Conservation (phyloP, 257 asterid species). For the Knoxia roxburghii region DNA sequence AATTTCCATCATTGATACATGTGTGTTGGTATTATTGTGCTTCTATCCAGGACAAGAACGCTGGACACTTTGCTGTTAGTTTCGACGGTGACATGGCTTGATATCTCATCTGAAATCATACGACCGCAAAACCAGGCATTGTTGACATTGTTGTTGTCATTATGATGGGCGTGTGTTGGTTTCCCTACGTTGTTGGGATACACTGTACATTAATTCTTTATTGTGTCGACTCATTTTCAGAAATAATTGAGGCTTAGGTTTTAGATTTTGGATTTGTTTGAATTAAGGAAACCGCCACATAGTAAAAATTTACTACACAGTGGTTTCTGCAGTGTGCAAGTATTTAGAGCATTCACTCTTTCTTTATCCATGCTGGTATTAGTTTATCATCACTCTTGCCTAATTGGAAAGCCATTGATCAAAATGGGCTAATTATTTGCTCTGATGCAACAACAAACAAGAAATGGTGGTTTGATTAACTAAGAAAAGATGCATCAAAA, state of each 20-base stretch:
- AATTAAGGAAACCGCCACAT: background rate
- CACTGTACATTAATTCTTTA: background rate
- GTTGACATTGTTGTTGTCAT: background rate
- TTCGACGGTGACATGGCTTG: slow-evolving; percentile 22
- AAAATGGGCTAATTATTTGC: too few relatives aligned
- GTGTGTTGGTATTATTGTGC: background rate
- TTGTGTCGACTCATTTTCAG: background rate
- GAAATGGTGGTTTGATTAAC: too few relatives aligned
- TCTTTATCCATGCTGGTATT: too few relatives aligned
- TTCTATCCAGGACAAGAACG: slow-evolving; percentile 52
- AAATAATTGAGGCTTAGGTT: too few relatives aligned
- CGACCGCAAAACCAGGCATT: too few relatives aligned
- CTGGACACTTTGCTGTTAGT: slow-evolving; percentile 51
- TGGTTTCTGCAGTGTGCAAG: too few relatives aligned
- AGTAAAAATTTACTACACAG: background rate
- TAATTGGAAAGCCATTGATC: too few relatives aligned
- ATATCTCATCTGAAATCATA: background rate
- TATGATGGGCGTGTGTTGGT: background rate
- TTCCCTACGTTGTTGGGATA: background rate
- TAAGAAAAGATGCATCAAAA: too few relatives aligned
- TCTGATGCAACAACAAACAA: too few relatives aligned
- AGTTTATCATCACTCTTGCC: too few relatives aligned
- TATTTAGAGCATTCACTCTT: too few relatives aligned
- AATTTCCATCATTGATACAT: background rate
- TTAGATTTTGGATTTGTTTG: background rate